phyloP scores from a whole-genome alignment of 495 filamentous ascomycete species.

The Aspergillus avenaceus region DNA sequence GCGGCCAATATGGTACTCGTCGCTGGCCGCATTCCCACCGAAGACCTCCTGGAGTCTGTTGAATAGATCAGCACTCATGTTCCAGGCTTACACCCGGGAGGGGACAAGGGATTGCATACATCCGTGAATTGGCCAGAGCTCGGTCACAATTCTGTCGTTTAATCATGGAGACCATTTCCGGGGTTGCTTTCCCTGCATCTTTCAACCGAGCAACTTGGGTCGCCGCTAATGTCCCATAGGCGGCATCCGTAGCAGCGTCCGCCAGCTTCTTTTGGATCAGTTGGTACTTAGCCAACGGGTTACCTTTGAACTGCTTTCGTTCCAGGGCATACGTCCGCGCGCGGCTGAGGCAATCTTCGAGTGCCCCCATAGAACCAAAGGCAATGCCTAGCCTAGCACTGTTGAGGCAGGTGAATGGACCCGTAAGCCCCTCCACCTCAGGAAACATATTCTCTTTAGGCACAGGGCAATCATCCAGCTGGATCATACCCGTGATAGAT shows the following conservation, averaged over 20 bases:
- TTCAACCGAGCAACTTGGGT: conserved; percentile 90
- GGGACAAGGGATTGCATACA: conserved; percentile 40
- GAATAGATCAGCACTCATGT: conserved; percentile 10
- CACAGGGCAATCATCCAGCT: conserved; percentile 85
- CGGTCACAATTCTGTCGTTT: conserved; percentile 98
- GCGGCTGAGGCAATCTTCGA: conserved; percentile 83
- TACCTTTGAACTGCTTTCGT: conserved; percentile 93
- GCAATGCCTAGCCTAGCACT: conserved; percentile 90
- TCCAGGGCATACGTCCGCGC: conserved; percentile 85
- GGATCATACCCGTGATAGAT: conserved; percentile 96
- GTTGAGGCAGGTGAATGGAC: conserved; percentile 92
- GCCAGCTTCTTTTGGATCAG: conserved; percentile 98
- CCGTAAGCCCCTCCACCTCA: conserved; percentile 77
- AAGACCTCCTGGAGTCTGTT: conserved; percentile 85
- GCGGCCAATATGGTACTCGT: conserved; percentile 91
- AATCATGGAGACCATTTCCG: conserved; percentile 98
- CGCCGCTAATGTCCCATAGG: conserved; percentile 81
- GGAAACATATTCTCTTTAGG: conserved; percentile 93
- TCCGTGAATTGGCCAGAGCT: conserved; percentile 73
- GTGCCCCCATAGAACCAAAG: conserved; percentile 85
- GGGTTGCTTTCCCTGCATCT: conserved; percentile 79
- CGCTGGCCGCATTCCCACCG: conserved; percentile 93
- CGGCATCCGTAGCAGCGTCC: conserved; percentile 85
- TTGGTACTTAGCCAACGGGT: conserved; percentile 94
- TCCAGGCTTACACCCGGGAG: not conserved